A percentile compares a stretch with the other conserved stretches of the same genome.
Evolutionary conservation across 352 stramenopile genomes (phyloP).

Genomic region (Globisporangium iwayamae): DNA sequence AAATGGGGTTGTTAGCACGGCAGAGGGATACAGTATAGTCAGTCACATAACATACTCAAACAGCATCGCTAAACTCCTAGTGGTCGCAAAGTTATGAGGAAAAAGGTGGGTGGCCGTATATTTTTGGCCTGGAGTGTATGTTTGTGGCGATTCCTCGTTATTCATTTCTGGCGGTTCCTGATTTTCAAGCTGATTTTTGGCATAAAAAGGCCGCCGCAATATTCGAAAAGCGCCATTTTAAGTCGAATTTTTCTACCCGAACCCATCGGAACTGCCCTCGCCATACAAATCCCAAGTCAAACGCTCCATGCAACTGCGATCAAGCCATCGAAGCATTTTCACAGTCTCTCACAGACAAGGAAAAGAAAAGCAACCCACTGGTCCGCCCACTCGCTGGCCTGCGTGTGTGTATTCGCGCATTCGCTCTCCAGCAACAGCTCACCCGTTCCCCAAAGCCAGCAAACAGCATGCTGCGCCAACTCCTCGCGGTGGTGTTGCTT

Average conservation of each 20-base stretch:
- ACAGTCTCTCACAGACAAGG: background rate
- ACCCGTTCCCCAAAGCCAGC: background rate
- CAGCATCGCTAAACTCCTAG: no score
- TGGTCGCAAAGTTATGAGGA: no score
- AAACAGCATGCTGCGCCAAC: background rate
- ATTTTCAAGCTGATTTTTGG: constrained; percentile 1
- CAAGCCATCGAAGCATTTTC: background rate
- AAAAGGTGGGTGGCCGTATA: no score
- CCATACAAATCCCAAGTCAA: constrained; percentile 7
- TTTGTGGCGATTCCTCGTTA: background rate
- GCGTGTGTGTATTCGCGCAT: background rate
- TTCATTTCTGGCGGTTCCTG: background rate
- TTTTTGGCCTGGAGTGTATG: no score
- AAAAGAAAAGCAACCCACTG: background rate
- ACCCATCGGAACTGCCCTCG: background rate
- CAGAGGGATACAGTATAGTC: no score
- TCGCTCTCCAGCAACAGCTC: background rate
- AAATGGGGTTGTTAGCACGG: no score
- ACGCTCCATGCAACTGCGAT: background rate
- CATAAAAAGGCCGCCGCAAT: background rate
- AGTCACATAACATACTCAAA: no score
- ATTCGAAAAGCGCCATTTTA: background rate
- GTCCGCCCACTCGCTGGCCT: no score
- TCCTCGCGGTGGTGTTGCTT: constrained; percentile 8
- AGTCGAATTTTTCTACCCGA: background rate